A percentile compares a stretch with the other conserved stretches of the same genome.
phyloP scores from a whole-genome alignment of 75 land plant genomes.

The Selaginella moellendorffii region DNA sequence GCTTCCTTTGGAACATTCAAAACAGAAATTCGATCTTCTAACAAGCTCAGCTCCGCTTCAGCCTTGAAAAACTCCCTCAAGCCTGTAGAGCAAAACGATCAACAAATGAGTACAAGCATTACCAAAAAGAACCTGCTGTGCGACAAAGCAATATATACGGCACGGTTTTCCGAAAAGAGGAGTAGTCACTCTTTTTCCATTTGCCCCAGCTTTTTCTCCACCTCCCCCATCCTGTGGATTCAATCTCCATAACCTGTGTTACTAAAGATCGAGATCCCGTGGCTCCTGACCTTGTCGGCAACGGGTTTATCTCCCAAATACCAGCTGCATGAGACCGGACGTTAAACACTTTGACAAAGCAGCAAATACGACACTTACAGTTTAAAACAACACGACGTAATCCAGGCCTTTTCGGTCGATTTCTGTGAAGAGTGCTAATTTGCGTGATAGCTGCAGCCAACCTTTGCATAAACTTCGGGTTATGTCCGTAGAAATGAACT shows the following conservation, averaged over 20 bases:
- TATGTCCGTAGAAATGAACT: too few relatives aligned
- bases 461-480: too few relatives aligned
- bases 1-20: neutral
- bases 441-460: constrained; percentile 72
- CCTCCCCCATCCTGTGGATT: constrained; percentile 5
- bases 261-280: neutral
- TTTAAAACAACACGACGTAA: constrained; percentile 49
- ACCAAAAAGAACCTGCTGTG: neutral
- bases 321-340: constrained; percentile 4
- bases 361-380: too few relatives aligned
- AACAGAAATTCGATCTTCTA: neutral
- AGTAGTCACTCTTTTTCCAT: constrained; percentile 1
- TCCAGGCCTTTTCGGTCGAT: constrained; percentile 50
- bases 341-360: neutral
- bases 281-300: neutral
- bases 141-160: constrained; percentile 1
- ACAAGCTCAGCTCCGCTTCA: constrained; percentile 30
- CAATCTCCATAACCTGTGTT: constrained; percentile 2
- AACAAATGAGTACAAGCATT: neutral
- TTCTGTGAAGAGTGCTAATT: constrained; percentile 44
- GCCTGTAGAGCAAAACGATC: constrained; percentile 30
- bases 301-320: constrained; percentile 6
- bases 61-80: constrained; percentile 76
- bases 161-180: neutral
- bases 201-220: neutral